Percentiles rank a stretch among this genome's conserved stretches.
Evolutionary conservation across 2,329 filamentous ascomycete species (phyloP).

Genomic region (Xylariaceae sp.): DNA sequence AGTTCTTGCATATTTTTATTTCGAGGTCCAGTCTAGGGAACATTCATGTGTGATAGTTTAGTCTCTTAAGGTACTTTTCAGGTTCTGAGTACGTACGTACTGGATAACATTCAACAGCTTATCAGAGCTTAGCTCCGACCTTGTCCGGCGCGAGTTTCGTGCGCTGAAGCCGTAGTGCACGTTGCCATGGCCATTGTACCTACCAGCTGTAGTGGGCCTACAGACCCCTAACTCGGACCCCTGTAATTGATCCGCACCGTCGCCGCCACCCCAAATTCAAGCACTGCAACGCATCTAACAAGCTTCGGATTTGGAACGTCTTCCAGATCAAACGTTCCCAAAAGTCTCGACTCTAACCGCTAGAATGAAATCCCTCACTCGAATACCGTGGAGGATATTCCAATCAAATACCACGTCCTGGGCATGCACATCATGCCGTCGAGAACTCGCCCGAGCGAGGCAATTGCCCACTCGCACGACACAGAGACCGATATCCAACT

Average conservation of each 20-base stretch:
- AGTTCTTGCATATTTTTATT: constrained; percentile 5
- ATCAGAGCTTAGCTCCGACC: background rate
- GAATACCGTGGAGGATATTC: constrained; percentile 43
- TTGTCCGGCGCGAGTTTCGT: background rate
- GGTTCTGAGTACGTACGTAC: too few relatives aligned
- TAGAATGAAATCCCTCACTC: constrained; percentile 49
- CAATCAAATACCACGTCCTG: constrained; percentile 32
- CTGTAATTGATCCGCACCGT: constrained; percentile 30
- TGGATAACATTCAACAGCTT: too few relatives aligned
- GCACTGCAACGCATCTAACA: constrained; percentile 12
- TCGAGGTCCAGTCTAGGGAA: too few relatives aligned
- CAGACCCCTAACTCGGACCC: constrained; percentile 9
- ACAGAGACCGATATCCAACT: constrained; percentile 36
- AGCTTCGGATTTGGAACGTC: constrained; percentile 3
- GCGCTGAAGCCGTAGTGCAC: constrained; percentile 1
- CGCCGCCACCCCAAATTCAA: constrained; percentile 5
- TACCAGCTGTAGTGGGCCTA: constrained; percentile 11
- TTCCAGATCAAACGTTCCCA: background rate
- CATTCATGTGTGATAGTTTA: too few relatives aligned
- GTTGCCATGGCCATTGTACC: background rate
- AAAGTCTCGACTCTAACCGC: constrained; percentile 6
- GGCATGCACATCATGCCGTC: constrained; percentile 41
- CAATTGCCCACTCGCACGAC: constrained; percentile 23
- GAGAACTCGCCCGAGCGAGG: constrained; percentile 30
- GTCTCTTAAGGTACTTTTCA: too few relatives aligned